A percentile compares a stretch with the other conserved stretches of the same genome.
These are phyloP conservation scores for Penicillium argentinense DNA, from an alignment of 495 filamentous ascomycete species.

Conservation along the genomic window DNA sequence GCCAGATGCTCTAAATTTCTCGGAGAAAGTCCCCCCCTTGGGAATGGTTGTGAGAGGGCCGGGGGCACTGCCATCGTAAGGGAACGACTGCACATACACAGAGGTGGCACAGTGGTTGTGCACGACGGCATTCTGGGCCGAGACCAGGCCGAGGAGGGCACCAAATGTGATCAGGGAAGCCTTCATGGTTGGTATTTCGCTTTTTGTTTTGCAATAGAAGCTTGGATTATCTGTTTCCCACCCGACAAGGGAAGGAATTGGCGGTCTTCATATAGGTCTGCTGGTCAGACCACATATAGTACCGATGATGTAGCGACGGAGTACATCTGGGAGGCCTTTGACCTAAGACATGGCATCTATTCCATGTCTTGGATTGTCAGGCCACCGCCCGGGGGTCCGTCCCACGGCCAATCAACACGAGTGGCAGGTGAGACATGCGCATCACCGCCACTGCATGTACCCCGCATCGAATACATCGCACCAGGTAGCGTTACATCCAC, in stretches of 20 bases:
- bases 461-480: conserved; percentile 19
- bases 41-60: conserved; percentile 29
- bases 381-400: conserved; percentile 4
- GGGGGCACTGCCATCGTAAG: conserved; percentile 28
- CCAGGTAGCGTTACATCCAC: conserved; percentile 23
- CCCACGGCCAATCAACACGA: conserved; percentile 15
- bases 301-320: conserved; percentile 12
- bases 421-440: conserved; percentile 27
- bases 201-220: conserved; percentile 13
- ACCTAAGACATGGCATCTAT: conserved; percentile 19
- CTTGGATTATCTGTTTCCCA: conserved; percentile 13
- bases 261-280: conserved; percentile 24
- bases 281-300: conserved; percentile 8
- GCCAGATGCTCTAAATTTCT: conserved; percentile 25
- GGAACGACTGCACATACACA: conserved; percentile 32
- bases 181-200: conserved; percentile 24
- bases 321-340: conserved; percentile 11
- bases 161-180: conserved; percentile 18
- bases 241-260: conserved; percentile 8
- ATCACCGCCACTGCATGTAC: conserved; percentile 17
- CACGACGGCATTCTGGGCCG: conserved; percentile 29
- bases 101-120: conserved; percentile 25
- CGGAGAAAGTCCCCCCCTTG: conserved; percentile 25
- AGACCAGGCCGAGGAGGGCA: conserved; percentile 23
- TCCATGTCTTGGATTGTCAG: conserved; percentile 21